Base-by-base conservation (phyloP, 805 yeast genomes). In the Cyberlindnera veronae region DNA sequence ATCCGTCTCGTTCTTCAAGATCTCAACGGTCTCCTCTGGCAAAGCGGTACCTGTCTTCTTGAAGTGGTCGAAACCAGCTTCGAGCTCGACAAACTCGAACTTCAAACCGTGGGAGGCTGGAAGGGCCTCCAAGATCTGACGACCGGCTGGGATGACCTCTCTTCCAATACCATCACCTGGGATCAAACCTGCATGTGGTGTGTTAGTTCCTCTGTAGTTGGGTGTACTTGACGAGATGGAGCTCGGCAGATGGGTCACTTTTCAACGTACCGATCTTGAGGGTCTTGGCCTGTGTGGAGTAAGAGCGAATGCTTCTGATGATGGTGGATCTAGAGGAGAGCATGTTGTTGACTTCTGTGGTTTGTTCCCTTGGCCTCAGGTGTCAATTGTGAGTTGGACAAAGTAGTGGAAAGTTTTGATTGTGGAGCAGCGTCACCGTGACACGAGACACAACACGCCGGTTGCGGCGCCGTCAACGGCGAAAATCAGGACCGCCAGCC, bases 141-240 rank as follows among this genome's bases (percentile, higher is more conserved):
- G 77, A 54, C 99, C 99, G 32, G 98, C 95, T 46, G 99, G 99
- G 45, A 93, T 90, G 34, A 93, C 99, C 68, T 93, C 99, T 58
- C 84, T 79, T 41, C 99, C 99, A 54, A 93, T 93, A 51, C 99
- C 99, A 64, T 93, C 99, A 62, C 99, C 99, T 38, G 99, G 96
- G 54, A 93, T 90, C 60, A 93, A 74, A 44, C 86, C 50, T 46
- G 27, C 4, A 11, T 10, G 20, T n/a, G 16, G 83, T 40, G 6
- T 14, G 49, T 41, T 37, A 20, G 43, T 34, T 6, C 6, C n/a
- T 26, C 21, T 29, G 22, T 15, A 18, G 22, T 6, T 7, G 7
- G 19, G 18, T 16, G 6, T 14, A 10, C 21, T 15, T 3, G 12
- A 18, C 16, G n/a, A 17, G 27, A 21, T 12, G 21, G 18, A 15